Conservation (phyloP, 306 rosid species). For the Vigna mungo region DNA sequence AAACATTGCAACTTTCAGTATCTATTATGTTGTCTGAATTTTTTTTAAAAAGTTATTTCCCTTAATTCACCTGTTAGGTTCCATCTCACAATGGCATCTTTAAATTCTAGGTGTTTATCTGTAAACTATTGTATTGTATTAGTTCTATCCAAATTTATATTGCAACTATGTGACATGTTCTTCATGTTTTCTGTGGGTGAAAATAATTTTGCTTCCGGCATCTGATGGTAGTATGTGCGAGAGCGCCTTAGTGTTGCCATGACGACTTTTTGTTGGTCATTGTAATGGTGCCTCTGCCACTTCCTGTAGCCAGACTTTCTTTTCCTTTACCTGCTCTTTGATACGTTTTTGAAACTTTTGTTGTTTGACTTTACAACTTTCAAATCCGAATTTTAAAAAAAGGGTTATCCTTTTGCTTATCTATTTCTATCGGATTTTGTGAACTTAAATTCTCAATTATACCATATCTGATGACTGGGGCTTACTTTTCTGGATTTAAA, state of each 20-base stretch:
- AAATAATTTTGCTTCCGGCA: not conserved
- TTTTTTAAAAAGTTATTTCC: not conserved
- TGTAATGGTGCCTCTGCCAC: not conserved
- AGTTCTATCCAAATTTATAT: not conserved
- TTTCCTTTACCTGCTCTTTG: slow-evolving; percentile 20
- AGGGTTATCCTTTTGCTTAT: not conserved
- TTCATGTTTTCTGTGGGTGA: slow-evolving; percentile 2
- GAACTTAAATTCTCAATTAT: slow-evolving; percentile 24
- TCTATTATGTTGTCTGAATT: not conserved
- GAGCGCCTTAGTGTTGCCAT: not conserved
- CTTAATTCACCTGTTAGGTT: not conserved
- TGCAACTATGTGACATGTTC: not conserved
- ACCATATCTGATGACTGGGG: not conserved
- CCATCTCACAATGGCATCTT: not conserved
- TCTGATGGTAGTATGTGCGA: slow-evolving; percentile 28
- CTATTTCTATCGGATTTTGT: not conserved
- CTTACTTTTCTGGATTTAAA: slow-evolving; percentile 20
- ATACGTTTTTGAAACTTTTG: slow-evolving; percentile 18
- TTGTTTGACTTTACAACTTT: slow-evolving; percentile 25
- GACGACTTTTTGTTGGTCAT: not conserved
- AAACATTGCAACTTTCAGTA: not conserved
- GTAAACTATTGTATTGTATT: not conserved
- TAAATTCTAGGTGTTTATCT: not conserved
- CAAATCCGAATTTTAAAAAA: not conserved
- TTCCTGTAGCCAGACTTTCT: not conserved